Base-by-base conservation (phyloP, 768 basidiomycete genomes). In the Russula brevipes region DNA sequence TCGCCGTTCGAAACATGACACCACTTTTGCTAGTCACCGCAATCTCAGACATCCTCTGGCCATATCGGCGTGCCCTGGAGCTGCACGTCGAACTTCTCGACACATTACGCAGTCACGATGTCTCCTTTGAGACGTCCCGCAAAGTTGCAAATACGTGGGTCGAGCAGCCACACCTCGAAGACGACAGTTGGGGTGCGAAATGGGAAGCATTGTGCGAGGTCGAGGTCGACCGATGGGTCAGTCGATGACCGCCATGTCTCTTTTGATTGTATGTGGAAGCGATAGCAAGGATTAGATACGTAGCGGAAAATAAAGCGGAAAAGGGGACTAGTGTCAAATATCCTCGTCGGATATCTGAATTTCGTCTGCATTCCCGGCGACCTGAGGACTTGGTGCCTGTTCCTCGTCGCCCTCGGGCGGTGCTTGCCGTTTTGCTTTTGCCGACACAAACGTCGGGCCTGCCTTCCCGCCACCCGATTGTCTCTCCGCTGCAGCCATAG, bases 401-500 rank as follows among this genome's bases (percentile, higher is more conserved):
- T 63, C 62, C 17, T 63, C 62, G 16, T 73, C 72, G 47, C 71
- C 79, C 61, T 80, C 81, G 33, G 66, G 49, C 31, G 75, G 69
- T n/a, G 73, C 53, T 17, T 80, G 81, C 44, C 71, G 66, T 69
- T 80, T 87, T 30, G 91, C 88, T 69, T 80, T 87, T 30, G 91
- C 88, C 66, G 89, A 84, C 59, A 94, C 91, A 70, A 95, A 96
- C 42, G 85, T 81, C 3, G 86, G 84, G 1, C 85, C 87, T 38
- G 65, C 68, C 66, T 80, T 85, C 1, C 73, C 72, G 3, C 75
- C 80, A 12, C 76, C 79, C 24, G 82, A 82, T 67, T 88, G 84
- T 67, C 80, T 82, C 69, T 92, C 91, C 24, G 85, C 88, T 39
- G 87, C 86, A 5, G 91, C 90, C 95, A 98, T 97, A 0, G 95